A percentile compares a stretch with the other conserved stretches of the same genome.
Conservation (phyloP, 441 rosid genomes). For the Iberis amara region DNA sequence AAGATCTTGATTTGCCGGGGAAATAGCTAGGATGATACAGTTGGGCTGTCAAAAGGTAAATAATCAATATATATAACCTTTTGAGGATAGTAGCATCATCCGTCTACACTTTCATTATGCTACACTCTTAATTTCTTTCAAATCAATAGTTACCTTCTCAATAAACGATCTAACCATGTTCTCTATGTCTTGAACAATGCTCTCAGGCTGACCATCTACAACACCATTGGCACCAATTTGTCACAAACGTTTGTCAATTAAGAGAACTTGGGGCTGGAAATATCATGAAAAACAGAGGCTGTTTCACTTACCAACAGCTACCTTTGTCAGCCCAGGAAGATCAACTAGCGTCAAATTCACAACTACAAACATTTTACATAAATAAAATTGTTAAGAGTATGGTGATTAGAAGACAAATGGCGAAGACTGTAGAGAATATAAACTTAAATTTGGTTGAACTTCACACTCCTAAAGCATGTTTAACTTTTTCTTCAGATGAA, state of each 20-base stretch:
- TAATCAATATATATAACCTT: neutral
- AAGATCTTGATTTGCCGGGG: constrained; percentile 97
- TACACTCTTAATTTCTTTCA: neutral
- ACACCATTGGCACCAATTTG: constrained; percentile 11
- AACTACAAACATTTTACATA: constrained; percentile 41
- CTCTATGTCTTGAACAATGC: constrained; percentile 82
- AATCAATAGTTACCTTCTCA: constrained; percentile 63
- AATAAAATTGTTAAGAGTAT: neutral
- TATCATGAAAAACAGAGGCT: constrained; percentile 6
- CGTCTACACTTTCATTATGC: neutral
- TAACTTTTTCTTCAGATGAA: neutral
- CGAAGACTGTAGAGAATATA: neutral
- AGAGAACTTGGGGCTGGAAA: constrained; percentile 9
- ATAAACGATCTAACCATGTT: constrained; percentile 77
- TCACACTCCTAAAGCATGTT: neutral
- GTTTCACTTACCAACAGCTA: constrained; percentile 67
- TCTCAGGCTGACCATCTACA: constrained; percentile 85
- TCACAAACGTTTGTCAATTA: constrained; percentile 9
- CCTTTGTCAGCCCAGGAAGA: constrained; percentile 96
- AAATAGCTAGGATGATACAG: constrained; percentile 79
- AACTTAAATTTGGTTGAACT: neutral
- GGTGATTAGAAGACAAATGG: constrained; percentile 7
- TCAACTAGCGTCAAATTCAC: constrained; percentile 90
- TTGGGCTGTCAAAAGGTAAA: constrained; percentile 60
- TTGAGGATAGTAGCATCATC: neutral